Percentiles rank a stretch among this genome's conserved stretches.
phyloP scores from a whole-genome alignment of 176 grass and related monocot species.

The Saccharum spontaneum region DNA sequence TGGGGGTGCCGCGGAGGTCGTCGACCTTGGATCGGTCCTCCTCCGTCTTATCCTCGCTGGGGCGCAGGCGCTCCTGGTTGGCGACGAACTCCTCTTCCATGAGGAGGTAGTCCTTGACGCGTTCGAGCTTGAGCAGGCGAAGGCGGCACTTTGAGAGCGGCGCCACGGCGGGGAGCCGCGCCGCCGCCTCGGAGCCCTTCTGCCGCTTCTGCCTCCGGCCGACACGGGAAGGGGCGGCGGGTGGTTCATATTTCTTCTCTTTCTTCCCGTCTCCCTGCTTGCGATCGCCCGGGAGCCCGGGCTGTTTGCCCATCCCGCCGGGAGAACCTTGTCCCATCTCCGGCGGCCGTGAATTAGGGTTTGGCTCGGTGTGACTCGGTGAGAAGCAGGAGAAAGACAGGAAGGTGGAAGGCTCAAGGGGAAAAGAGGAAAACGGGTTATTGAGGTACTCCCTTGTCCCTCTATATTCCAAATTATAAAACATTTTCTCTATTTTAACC shows the following conservation, averaged over 20 bases:
- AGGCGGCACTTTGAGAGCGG: conserved; percentile 85
- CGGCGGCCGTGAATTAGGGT: conserved; percentile 47
- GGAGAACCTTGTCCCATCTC: conserved; percentile 73
- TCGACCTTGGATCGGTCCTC: conserved; percentile 90
- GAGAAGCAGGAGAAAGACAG: neutral
- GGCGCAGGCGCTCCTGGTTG: conserved; percentile 68
- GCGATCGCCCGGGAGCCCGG: conserved; percentile 61
- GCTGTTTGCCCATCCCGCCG: conserved; percentile 52
- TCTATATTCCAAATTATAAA: too few relatives aligned
- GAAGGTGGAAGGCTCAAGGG: neutral
- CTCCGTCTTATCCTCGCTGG: conserved; percentile 78
- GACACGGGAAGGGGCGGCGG: conserved; percentile 71
- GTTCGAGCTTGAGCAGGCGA: conserved; percentile 76
- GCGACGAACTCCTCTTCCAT: conserved; percentile 86
- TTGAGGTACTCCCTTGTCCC: too few relatives aligned
- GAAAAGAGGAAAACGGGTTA: too few relatives aligned
- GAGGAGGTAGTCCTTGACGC: conserved; percentile 82
- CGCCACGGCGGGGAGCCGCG: conserved; percentile 61
- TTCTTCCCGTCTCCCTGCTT: conserved; percentile 71
- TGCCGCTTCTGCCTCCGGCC: conserved; percentile 76
- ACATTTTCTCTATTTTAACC: too few relatives aligned
- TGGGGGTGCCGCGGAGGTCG: conserved; percentile 74
- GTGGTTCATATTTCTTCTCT: conserved; percentile 66
- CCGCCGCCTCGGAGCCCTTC: conserved; percentile 71
- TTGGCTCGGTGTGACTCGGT: conserved; percentile 7